Evolutionary conservation across 331 rosid genomes (phyloP).

Genomic region (Spiraea crenata): DNA sequence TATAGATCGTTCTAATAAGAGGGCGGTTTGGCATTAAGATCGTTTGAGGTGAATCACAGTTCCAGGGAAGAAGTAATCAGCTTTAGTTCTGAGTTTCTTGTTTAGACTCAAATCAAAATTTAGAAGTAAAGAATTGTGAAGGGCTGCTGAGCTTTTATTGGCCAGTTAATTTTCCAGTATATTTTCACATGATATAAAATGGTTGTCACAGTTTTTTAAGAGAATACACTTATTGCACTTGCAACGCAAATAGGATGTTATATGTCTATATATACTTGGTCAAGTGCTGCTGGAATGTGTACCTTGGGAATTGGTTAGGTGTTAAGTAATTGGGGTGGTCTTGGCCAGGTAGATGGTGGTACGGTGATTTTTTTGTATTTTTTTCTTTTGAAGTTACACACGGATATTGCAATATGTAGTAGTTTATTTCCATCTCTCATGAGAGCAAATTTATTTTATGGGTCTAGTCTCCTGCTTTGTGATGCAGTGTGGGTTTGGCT

Average conservation of each 20-base stretch:
- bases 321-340: neutral
- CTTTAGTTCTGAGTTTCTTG: neutral
- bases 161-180: neutral
- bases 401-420: no score
- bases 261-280: neutral
- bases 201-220: neutral
- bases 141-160: neutral
- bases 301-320: conserved; percentile 2
- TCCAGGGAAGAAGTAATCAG: neutral
- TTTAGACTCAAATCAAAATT: neutral
- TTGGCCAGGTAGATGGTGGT: neutral
- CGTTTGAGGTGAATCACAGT: neutral
- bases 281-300: neutral
- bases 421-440: neutral
- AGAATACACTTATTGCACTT: neutral
- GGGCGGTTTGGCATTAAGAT: neutral
- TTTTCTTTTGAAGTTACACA: no score
- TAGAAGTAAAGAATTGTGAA: neutral
- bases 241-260: neutral
- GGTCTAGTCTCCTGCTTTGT: neutral
- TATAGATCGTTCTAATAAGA: neutral
- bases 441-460: neutral
- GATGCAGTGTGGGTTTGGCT: neutral
- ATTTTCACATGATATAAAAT: neutral
- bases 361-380: no score